Evolutionary conservation across 129 eudicot species (phyloP), one percentile per base, ranked within the genome.

Genomic region (Calendula officinalis): DNA sequence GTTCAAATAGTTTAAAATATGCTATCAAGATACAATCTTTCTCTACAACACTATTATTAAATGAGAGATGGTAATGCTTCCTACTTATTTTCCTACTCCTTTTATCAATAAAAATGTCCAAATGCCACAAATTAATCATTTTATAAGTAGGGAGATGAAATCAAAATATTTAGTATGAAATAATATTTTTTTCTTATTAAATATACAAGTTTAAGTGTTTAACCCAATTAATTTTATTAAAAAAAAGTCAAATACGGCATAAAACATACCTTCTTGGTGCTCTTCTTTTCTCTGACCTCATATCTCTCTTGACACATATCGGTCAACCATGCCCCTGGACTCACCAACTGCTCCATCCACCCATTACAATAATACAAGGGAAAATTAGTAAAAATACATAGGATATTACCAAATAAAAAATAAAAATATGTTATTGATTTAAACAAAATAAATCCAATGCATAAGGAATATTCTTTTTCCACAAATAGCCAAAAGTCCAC

Each of bases 301-400:
- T 86, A 86, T 66, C 94, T 82, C 78, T 86, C 94, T 68, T 73
- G 74, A 37, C 86, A 73, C 86, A 86, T 71, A 68, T 86, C 89
- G 41, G 80, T 58, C 67, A 86, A 60, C 94, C 94, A 86, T 55
- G 89, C 80, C 62, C 94, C 94, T 63, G 94, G 94, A 56, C 89
- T 82, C 76, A 78, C 94, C 86, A 86, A 74, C 94, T 86, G 86
- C 67, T 45, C 61, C 68, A 65, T 38, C 46, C n/a, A n/a, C 58
- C 50, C n/a, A 63, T 14, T 14, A 60, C 61, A 57, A 37, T 43
- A 41, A 59, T 39, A 70, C n/a, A 39, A 70, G 45, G 76, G 68
- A 33, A 73, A 27, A 38, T 73, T 46, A 39, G 78, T 64, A 65
- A 64, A 64, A 34, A 0, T 36, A 22, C 66, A 55, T 42, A 43